phyloP scores from a whole-genome alignment of 768 basidiomycete species.

The Pholiota conissans region DNA sequence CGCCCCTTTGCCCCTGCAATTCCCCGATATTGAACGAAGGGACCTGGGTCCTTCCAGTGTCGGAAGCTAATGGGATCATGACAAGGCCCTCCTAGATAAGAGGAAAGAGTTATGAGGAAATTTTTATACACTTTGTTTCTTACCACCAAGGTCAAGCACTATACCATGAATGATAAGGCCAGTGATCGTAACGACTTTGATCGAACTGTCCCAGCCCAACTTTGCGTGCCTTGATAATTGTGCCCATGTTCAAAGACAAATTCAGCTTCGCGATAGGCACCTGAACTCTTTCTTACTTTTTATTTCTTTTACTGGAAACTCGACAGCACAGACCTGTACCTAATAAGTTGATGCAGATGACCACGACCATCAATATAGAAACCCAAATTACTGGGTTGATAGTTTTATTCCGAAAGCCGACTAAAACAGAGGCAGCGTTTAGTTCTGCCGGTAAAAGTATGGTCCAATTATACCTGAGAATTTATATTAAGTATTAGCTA shows the following conservation, averaged over 20 bases:
- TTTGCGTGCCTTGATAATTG: neutral
- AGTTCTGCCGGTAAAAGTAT: constrained; percentile 74
- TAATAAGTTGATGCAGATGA: constrained; percentile 72
- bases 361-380: constrained; percentile 70
- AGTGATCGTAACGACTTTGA: constrained; percentile 86
- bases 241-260: constrained; percentile 65
- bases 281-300: constrained; percentile 19
- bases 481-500: too few species aligned
- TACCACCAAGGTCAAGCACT: constrained; percentile 79
- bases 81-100: constrained; percentile 66
- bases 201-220: constrained; percentile 43
- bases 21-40: constrained; percentile 71
- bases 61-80: constrained; percentile 73
- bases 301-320: neutral
- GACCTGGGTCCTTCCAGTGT: constrained; percentile 89
- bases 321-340: constrained; percentile 50
- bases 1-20: constrained; percentile 71
- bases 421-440: constrained; percentile 72
- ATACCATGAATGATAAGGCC: constrained; percentile 71
- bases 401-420: constrained; percentile 66
- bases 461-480: constrained; percentile 43
- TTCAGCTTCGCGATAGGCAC: constrained; percentile 82
- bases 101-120: neutral
- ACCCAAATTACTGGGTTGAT: constrained; percentile 82
- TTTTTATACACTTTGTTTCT: constrained; percentile 10